Percentiles rank a stretch among this genome's conserved stretches.
Evolutionary conservation across 176 grass and related monocot genomes (phyloP).

Genomic region (Hordeum vulgare): DNA sequence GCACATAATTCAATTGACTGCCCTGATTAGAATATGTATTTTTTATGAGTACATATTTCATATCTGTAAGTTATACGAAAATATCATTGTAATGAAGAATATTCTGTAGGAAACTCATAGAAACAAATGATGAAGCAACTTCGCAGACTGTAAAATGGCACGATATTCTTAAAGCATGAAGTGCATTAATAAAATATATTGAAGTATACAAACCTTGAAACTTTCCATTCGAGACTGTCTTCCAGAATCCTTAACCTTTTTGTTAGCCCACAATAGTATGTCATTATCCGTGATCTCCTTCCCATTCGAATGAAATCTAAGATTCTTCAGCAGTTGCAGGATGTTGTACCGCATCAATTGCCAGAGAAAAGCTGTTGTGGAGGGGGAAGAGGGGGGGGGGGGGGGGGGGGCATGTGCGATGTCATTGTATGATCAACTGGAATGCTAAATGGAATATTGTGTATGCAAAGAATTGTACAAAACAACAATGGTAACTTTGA

Average conservation of each 20-base stretch:
- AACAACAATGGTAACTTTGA: neutral
- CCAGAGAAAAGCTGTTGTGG: conserved; percentile 62
- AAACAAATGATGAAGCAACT: neutral
- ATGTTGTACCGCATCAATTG: conserved; percentile 80
- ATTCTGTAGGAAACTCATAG: neutral
- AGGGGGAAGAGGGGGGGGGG: neutral
- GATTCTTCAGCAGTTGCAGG: conserved; percentile 65
- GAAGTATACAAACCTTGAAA: conserved; percentile 52
- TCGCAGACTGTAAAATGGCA: neutral
- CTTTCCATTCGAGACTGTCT: conserved; percentile 50
- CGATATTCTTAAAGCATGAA: neutral
- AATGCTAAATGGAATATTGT: neutral
- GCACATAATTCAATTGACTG: neutral
- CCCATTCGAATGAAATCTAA: conserved; percentile 59
- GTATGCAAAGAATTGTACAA: neutral
- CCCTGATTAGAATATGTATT: neutral
- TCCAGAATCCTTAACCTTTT: conserved; percentile 56
- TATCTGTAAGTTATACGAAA: neutral
- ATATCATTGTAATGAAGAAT: neutral
- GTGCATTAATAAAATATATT: conserved; percentile 18
- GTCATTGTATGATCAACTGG: neutral
- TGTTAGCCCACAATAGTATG: conserved; percentile 73
- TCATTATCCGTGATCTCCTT: conserved; percentile 61
- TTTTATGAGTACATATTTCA: neutral
- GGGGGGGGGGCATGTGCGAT: neutral